phyloP scores from a whole-genome alignment of 345 rosid species.

The Gossypium arboreum region DNA sequence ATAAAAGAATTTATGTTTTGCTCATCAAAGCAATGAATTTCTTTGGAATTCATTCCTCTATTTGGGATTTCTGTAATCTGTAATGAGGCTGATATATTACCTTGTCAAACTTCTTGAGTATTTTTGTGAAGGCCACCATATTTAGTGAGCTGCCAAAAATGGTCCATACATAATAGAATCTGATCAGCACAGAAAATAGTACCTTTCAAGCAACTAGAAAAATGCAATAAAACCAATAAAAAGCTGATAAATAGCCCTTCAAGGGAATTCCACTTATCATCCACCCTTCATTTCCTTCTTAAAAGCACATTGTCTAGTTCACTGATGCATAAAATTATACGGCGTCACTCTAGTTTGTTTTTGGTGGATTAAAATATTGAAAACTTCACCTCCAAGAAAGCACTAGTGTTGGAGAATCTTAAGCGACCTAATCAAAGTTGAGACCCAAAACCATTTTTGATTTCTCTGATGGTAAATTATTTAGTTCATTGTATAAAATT shows the following conservation, averaged over 20 bases:
- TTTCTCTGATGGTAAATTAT: not conserved
- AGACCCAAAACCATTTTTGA: not conserved
- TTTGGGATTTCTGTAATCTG: not conserved
- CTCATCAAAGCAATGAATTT: not conserved
- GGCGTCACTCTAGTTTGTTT: too few relatives aligned
- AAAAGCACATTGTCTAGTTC: too few relatives aligned
- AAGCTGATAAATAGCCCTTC: not conserved
- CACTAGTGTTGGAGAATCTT: not conserved
- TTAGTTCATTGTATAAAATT: too few relatives aligned
- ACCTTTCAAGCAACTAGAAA: not conserved
- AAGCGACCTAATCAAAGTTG: not conserved
- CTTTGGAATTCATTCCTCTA: not conserved
- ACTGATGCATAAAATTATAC: too few relatives aligned
- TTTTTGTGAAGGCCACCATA: conserved; percentile 82
- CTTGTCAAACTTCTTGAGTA: conserved; percentile 96
- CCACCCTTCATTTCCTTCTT: not conserved
- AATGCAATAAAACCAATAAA: not conserved
- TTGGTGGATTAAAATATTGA: not conserved
- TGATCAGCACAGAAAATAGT: not conserved
- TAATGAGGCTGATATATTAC: conserved; percentile 29
- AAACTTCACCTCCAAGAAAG: not conserved
- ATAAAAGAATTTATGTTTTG: not conserved
- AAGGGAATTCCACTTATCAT: not conserved
- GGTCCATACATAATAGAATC: conserved; percentile 17
- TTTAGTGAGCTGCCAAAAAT: conserved; percentile 67